Evolutionary conservation across 345 rosid genomes (phyloP).

Genomic region (Sisymbrium irio): DNA sequence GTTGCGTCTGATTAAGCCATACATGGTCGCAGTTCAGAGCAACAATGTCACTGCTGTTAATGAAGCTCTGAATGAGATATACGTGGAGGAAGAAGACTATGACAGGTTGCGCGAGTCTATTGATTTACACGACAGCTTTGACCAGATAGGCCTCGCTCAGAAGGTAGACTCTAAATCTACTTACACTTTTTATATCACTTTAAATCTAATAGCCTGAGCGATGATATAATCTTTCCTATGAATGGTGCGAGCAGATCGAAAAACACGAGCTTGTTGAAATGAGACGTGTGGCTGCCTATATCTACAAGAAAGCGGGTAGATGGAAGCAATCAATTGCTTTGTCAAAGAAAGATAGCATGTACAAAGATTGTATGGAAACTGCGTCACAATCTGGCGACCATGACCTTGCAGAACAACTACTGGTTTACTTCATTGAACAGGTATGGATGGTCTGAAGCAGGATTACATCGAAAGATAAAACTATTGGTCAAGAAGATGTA

Average conservation of each 20-base stretch:
- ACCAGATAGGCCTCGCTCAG: conserved; percentile 91
- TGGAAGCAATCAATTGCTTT: conserved; percentile 98
- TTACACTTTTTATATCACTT: not conserved
- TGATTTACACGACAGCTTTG: conserved; percentile 89
- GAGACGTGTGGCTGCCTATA: conserved; percentile 99
- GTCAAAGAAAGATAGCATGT: conserved; percentile 89
- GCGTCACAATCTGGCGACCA: conserved; percentile 97
- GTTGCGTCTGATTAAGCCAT: conserved; percentile 87
- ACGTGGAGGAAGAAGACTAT: conserved; percentile 93
- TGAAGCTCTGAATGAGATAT: conserved; percentile 89
- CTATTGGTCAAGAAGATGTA: conserved; percentile 6
- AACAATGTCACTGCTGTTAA: conserved; percentile 90
- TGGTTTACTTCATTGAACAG: conserved; percentile 93
- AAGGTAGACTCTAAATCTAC: conserved; percentile 45
- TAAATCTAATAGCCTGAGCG: not conserved
- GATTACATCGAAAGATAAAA: not conserved
- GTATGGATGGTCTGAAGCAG: conserved; percentile 32
- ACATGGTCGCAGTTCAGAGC: conserved; percentile 97
- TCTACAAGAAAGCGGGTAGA: conserved; percentile 95
- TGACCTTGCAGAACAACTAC: conserved; percentile 94
- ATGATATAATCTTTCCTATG: conserved; percentile 11
- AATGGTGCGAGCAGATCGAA: conserved; percentile 63
- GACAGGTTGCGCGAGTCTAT: conserved; percentile 90
- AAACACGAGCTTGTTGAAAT: conserved; percentile 98
- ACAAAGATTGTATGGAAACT: conserved; percentile 98